Evolutionary conservation across 1,139 yeast genomes (phyloP).

Genomic region (Yamadazyma atmosphaerica): DNA sequence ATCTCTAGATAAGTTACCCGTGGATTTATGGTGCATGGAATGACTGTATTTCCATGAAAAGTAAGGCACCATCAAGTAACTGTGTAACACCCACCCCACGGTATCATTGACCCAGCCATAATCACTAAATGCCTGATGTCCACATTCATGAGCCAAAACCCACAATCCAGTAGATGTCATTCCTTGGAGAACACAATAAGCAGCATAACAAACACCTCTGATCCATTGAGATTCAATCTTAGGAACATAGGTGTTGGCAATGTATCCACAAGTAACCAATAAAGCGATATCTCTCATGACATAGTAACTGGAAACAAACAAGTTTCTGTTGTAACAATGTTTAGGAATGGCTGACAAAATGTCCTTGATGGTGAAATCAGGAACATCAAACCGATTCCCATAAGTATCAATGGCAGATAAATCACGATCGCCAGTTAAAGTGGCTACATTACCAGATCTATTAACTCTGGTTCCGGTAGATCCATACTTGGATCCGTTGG

Average conservation of each 20-base stretch:
- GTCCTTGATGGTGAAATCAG: slow-evolving; percentile 63
- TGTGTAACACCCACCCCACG: slow-evolving; percentile 62
- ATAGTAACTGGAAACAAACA: slow-evolving; percentile 50
- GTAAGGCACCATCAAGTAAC: slow-evolving; percentile 58
- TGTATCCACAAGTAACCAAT: slow-evolving; percentile 42
- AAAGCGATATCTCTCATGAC: slow-evolving; percentile 56
- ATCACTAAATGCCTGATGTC: slow-evolving; percentile 62
- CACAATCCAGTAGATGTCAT: slow-evolving; percentile 67
- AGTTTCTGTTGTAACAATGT: slow-evolving; percentile 59
- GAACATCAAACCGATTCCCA: slow-evolving; percentile 60
- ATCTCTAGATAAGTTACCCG: slow-evolving; percentile 61
- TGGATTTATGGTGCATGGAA: slow-evolving; percentile 64
- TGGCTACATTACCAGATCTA: slow-evolving; percentile 39
- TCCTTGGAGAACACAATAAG: slow-evolving; percentile 64
- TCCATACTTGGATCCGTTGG: slow-evolving; percentile 1
- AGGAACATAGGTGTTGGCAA: slow-evolving; percentile 54
- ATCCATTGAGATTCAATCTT: slow-evolving; percentile 23
- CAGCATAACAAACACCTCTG: slow-evolving; percentile 41
- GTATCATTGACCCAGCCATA: slow-evolving; percentile 55
- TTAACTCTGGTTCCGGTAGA: slow-evolving; percentile 17
- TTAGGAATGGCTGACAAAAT: slow-evolving; percentile 60
- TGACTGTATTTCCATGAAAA: slow-evolving; percentile 64
- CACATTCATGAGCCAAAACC: slow-evolving; percentile 69
- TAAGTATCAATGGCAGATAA: slow-evolving; percentile 50
- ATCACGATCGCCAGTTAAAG: slow-evolving; percentile 13